phyloP scores from a whole-genome alignment of 164 flowering plant genomes.

The Amborella trichopoda region DNA sequence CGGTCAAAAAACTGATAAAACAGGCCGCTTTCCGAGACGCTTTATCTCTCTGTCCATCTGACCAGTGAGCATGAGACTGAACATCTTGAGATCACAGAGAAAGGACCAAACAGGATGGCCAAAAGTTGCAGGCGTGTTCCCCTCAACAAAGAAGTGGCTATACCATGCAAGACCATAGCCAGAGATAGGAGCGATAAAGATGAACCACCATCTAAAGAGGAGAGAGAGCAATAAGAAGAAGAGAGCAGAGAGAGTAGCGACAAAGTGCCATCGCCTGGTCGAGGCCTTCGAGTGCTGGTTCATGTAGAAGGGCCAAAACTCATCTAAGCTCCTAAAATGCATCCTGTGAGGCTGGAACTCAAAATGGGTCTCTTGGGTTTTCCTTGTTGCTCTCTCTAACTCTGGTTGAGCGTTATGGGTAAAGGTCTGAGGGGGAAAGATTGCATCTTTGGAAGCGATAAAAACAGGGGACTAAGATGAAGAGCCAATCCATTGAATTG shows the following conservation, averaged over 20 bases:
- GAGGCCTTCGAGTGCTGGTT: constrained; percentile 81
- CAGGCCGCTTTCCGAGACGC: constrained; percentile 88
- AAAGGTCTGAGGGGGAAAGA: too few relatives aligned
- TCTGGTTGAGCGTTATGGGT: too few relatives aligned
- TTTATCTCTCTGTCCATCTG: constrained; percentile 87
- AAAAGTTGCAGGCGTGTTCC: constrained; percentile 72
- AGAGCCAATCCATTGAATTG: too few relatives aligned
- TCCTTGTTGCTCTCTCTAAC: neutral
- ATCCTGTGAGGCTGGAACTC: constrained; percentile 10
- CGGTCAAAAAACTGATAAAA: too few relatives aligned
- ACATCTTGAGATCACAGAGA: constrained; percentile 86
- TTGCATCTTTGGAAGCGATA: too few relatives aligned
- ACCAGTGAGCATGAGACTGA: constrained; percentile 85
- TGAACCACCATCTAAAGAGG: constrained; percentile 58
- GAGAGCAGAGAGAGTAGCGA: constrained; percentile 44
- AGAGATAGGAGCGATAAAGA: constrained; percentile 44
- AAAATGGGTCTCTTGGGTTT: neutral
- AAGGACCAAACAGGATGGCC: constrained; percentile 92
- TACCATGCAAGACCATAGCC: constrained; percentile 94
- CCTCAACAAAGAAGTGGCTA: constrained; percentile 88
- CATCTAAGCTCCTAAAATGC: constrained; percentile 85
- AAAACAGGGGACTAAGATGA: too few relatives aligned
- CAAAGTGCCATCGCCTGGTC: constrained; percentile 89
- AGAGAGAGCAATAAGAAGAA: constrained; percentile 30
- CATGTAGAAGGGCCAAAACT: constrained; percentile 86